These are phyloP conservation scores for Rhizophora mangle DNA, from an alignment of 345 rosid species.

Conservation along the genomic window DNA sequence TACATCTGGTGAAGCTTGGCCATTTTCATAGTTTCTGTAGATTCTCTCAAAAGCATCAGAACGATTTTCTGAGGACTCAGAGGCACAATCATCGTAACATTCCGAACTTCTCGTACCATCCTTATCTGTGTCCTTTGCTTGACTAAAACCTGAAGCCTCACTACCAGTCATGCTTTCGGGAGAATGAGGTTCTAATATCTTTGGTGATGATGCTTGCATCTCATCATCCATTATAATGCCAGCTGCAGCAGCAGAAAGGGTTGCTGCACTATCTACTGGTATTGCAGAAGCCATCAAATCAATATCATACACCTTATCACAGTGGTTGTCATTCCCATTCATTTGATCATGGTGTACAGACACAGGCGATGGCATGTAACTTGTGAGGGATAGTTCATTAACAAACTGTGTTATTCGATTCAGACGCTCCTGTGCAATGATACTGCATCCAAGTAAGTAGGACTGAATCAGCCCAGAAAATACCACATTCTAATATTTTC, in stretches of 20 bases:
- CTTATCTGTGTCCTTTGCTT: slow-evolving; percentile 53
- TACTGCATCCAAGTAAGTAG: slow-evolving; percentile 60
- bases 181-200: slow-evolving; percentile 51
- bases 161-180: slow-evolving; percentile 61
- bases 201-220: slow-evolving; percentile 43
- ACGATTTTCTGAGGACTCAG: slow-evolving; percentile 61
- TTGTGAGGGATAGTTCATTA: slow-evolving; percentile 61
- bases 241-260: slow-evolving; percentile 80
- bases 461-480: neutral
- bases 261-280: slow-evolving; percentile 65
- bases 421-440: slow-evolving; percentile 95
- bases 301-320: slow-evolving; percentile 32
- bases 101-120: slow-evolving; percentile 46
- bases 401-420: slow-evolving; percentile 82
- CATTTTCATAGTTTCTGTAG: slow-evolving; percentile 48
- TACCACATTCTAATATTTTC: slow-evolving; percentile 6
- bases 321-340: slow-evolving; percentile 36
- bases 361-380: slow-evolving; percentile 34
- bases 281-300: slow-evolving; percentile 86
- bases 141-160: slow-evolving; percentile 69
- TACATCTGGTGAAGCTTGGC: slow-evolving; percentile 64
- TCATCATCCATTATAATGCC: slow-evolving; percentile 65
- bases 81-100: slow-evolving; percentile 56
- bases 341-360: slow-evolving; percentile 40
- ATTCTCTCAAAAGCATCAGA: slow-evolving; percentile 53